phyloP scores from a whole-genome alignment of 495 filamentous ascomycete species.

The Trichocladium antarcticum region DNA sequence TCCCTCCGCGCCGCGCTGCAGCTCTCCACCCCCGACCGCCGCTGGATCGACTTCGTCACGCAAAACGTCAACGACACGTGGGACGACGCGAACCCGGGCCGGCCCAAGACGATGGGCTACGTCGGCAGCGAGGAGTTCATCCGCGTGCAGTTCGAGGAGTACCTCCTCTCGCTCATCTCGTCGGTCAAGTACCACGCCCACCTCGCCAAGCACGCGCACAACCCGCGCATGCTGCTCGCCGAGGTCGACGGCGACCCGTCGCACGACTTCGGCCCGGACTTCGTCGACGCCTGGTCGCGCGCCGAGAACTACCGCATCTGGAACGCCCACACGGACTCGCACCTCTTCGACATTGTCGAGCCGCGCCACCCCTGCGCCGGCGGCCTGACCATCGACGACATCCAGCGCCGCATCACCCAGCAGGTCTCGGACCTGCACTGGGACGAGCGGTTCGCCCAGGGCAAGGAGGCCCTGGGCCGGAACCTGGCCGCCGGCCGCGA shows the following conservation, averaged over 20 bases:
- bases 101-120: slow-evolving; percentile 89
- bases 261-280: slow-evolving; percentile 68
- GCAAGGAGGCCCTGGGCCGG: slow-evolving; percentile 65
- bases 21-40: slow-evolving; percentile 75
- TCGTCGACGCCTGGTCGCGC: slow-evolving; percentile 63
- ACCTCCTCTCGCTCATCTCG: slow-evolving; percentile 78
- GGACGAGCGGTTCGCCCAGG: slow-evolving; percentile 68
- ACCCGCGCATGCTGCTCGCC: slow-evolving; percentile 47
- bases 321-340: slow-evolving; percentile 57
- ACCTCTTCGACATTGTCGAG: slow-evolving; percentile 88
- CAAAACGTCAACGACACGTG: slow-evolving; percentile 91
- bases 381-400: slow-evolving; percentile 88
- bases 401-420: slow-evolving; percentile 79
- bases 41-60: slow-evolving; percentile 94
- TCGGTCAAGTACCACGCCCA: slow-evolving; percentile 82
- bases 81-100: slow-evolving; percentile 80
- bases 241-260: slow-evolving; percentile 78
- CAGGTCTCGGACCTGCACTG: slow-evolving; percentile 82
- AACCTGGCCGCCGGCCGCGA: slow-evolving; percentile 74
- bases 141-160: slow-evolving; percentile 94
- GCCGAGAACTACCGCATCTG: slow-evolving; percentile 88
- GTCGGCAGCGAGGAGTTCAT: slow-evolving; percentile 97
- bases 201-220: slow-evolving; percentile 48
- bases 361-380: slow-evolving; percentile 89
- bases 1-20: slow-evolving; percentile 66